phyloP scores from a whole-genome alignment of 2,329 filamentous ascomycete genomes.

The Botrytis fabae region DNA sequence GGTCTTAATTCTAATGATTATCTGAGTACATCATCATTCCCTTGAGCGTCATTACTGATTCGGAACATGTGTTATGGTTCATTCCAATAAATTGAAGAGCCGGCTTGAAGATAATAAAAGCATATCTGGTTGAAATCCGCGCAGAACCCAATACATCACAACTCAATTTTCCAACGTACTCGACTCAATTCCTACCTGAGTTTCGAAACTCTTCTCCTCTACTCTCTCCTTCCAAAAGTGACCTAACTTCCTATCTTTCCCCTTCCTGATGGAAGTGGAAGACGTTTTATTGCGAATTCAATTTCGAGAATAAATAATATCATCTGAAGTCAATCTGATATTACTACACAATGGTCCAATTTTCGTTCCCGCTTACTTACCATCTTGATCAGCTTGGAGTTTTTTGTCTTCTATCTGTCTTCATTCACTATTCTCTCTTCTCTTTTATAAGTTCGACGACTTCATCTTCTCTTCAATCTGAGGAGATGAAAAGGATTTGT shows the following conservation, averaged over 20 bases:
- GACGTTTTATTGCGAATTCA: background rate
- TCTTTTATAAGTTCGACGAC: too few relatives aligned
- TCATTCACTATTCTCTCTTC: background rate
- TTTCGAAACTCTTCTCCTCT: background rate
- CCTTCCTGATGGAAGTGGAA: background rate
- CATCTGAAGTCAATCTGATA: background rate
- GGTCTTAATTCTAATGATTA: background rate
- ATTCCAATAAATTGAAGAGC: background rate
- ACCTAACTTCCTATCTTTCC: accelerated
- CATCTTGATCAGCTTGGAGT: background rate
- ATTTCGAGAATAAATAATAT: background rate
- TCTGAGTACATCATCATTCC: background rate
- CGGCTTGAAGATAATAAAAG: background rate
- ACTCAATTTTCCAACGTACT: background rate
- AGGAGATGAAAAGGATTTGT: background rate
- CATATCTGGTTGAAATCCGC: too few relatives aligned
- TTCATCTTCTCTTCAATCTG: background rate
- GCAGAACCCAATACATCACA: background rate
- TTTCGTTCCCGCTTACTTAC: background rate
- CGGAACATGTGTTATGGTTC: background rate
- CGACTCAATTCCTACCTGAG: background rate
- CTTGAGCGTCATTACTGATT: background rate
- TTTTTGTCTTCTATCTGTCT: background rate
- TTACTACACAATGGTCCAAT: background rate
- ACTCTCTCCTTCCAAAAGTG: background rate